Percentiles rank a stretch among this genome's conserved stretches.
These are phyloP conservation scores for Hypoxylon lienhwacheense DNA, from an alignment of 495 filamentous ascomycete genomes.

Conservation along the genomic window DNA sequence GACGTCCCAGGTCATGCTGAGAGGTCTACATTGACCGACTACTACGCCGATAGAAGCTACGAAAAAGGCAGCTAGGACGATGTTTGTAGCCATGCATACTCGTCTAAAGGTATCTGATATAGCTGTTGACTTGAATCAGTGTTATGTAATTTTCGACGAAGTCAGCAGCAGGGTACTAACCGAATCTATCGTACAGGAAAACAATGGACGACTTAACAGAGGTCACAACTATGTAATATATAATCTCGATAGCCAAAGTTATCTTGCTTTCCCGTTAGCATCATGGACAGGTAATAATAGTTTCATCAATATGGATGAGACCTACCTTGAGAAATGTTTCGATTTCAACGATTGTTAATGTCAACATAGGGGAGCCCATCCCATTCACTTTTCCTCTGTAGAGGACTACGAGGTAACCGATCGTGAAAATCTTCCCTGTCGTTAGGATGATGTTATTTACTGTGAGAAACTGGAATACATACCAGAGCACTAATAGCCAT, in stretches of 20 bases:
- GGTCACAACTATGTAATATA: slow-evolving; percentile 46
- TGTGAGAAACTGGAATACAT: neutral
- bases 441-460: neutral
- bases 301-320: neutral
- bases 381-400: slow-evolving; percentile 35
- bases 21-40: slow-evolving; percentile 49
- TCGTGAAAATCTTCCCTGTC: slow-evolving; percentile 35
- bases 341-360: slow-evolving; percentile 38
- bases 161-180: slow-evolving; percentile 33
- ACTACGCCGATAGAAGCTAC: slow-evolving; percentile 43
- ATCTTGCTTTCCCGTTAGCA: slow-evolving; percentile 22
- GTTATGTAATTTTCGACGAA: neutral
- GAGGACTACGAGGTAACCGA: slow-evolving; percentile 41
- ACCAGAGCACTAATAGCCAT: slow-evolving; percentile 41
- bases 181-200: slow-evolving; percentile 52
- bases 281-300: neutral
- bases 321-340: slow-evolving; percentile 39
- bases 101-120: slow-evolving; percentile 38
- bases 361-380: slow-evolving; percentile 39
- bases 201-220: slow-evolving; percentile 54
- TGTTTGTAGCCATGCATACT: slow-evolving; percentile 41
- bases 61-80: slow-evolving; percentile 44
- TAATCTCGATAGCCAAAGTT: slow-evolving; percentile 47
- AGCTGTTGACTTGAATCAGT: slow-evolving; percentile 20
- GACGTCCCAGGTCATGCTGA: slow-evolving; percentile 53